A percentile compares a stretch with the other conserved stretches of the same genome.
Evolutionary conservation across 495 filamentous ascomycete species (phyloP).

Genomic region (Penicillium fimorum): DNA sequence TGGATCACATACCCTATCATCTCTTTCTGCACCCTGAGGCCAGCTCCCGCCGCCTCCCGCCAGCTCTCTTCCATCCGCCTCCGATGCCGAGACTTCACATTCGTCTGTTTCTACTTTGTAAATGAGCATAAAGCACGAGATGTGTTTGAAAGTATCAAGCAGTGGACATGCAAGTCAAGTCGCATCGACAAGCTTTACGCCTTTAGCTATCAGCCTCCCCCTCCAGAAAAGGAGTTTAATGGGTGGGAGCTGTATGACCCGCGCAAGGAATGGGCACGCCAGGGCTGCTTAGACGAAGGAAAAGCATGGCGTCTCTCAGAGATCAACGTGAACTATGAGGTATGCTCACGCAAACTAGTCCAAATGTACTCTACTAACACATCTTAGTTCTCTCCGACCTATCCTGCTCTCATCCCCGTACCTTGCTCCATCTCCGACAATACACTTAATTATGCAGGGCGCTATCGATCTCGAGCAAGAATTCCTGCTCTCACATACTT

Average conservation of each 20-base stretch:
- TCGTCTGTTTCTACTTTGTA: constrained; percentile 84
- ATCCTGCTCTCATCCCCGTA: constrained; percentile 80
- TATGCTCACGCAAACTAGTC: constrained; percentile 31
- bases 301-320: constrained; percentile 86
- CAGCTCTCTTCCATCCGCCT: constrained; percentile 81
- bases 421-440: constrained; percentile 92
- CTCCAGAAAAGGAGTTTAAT: constrained; percentile 70
- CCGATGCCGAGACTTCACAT: constrained; percentile 88
- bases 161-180: constrained; percentile 77
- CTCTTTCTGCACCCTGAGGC: constrained; percentile 66
- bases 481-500: constrained; percentile 90
- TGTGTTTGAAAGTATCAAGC: constrained; percentile 84
- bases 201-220: constrained; percentile 75
- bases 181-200: constrained; percentile 89
- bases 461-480: constrained; percentile 80
- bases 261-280: constrained; percentile 72
- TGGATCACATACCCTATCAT: constrained; percentile 97
- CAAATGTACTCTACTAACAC: constrained; percentile 21
- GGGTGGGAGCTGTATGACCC: constrained; percentile 91
- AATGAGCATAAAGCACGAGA: constrained; percentile 74
- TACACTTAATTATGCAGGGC: constrained; percentile 88
- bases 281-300: constrained; percentile 75
- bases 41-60: constrained; percentile 67
- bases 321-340: constrained; percentile 82
- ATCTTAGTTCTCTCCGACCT: constrained; percentile 85